Conservation (phyloP, 768 basidiomycete species). For the Macrolepiota fuliginosa region DNA sequence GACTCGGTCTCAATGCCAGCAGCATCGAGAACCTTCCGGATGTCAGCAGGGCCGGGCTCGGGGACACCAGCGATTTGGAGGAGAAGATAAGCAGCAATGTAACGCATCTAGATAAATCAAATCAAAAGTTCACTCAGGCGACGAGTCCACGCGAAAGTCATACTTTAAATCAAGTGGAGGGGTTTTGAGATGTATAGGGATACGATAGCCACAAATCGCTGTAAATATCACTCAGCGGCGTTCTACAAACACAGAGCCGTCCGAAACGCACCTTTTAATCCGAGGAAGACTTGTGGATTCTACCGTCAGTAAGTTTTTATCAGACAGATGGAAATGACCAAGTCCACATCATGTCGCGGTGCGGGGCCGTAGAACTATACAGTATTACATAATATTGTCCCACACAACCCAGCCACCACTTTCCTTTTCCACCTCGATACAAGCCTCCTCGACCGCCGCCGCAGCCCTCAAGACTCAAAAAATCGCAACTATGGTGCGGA, state of each 20-base stretch:
- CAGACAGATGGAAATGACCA: conserved; percentile 18
- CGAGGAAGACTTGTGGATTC: conserved; percentile 95
- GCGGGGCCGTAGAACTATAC: conserved; percentile 44
- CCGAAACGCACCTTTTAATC: conserved; percentile 71
- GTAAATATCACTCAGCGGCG: conserved; percentile 13
- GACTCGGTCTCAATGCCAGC: conserved; percentile 91
- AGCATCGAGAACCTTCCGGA: conserved; percentile 81
- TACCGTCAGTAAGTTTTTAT: conserved; percentile 46
- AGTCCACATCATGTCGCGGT: conserved; percentile 6
- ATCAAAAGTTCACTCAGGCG: not conserved
- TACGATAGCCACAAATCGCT: conserved; percentile 95
- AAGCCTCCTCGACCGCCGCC: conserved; percentile 15
- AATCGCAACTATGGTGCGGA: conserved; percentile 39
- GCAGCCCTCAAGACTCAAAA: conserved; percentile 21
- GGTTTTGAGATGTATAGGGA: conserved; percentile 25
- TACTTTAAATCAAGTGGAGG: conserved; percentile 41
- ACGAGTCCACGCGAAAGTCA: conserved; percentile 14
- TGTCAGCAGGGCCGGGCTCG: conserved; percentile 79
- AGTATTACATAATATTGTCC: conserved; percentile 47
- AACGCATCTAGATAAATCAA: conserved; percentile 62
- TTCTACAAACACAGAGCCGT: not conserved
- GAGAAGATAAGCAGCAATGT: conserved; percentile 96
- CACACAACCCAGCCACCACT: conserved; percentile 37
- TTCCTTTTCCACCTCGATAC: conserved; percentile 29
- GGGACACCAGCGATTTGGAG: conserved; percentile 93